A percentile compares a stretch with the other conserved stretches of the same genome.
These are phyloP conservation scores for Arthrobotrys megalospora DNA, from an alignment of 2,329 filamentous ascomycete genomes.

Conservation along the genomic window DNA sequence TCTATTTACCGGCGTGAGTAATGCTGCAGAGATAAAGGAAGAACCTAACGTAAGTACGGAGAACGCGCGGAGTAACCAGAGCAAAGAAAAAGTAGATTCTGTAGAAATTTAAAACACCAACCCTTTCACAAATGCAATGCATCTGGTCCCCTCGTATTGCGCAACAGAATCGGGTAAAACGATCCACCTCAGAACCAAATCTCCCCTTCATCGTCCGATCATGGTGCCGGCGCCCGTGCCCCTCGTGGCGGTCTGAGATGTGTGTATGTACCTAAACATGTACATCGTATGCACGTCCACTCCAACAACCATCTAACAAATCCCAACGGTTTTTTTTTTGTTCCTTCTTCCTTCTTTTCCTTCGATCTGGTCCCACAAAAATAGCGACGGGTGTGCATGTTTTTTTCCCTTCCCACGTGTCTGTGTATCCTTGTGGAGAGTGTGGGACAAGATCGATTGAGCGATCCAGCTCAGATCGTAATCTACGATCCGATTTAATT, in stretches of 20 bases:
- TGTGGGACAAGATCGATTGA: constrained; percentile 58
- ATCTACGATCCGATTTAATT: constrained; percentile 56
- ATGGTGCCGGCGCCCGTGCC: constrained; percentile 14
- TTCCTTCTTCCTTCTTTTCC: background rate
- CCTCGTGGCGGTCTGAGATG: constrained; percentile 23
- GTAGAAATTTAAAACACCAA: constrained; percentile 2
- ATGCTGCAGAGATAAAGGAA: background rate
- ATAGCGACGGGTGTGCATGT: constrained; percentile 29
- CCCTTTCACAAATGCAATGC: background rate
- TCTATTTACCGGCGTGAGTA: constrained; percentile 22
- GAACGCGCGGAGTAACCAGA: background rate
- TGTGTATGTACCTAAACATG: background rate
- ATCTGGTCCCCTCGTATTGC: constrained; percentile 36
- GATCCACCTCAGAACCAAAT: constrained; percentile 13
- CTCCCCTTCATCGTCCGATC: constrained; percentile 27
- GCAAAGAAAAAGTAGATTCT: background rate
- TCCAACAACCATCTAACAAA: background rate
- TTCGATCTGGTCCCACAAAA: constrained; percentile 39
- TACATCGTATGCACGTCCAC: background rate
- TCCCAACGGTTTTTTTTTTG: constrained; percentile 14
- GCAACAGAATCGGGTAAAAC: constrained; percentile 60
- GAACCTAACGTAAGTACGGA: constrained; percentile 9
- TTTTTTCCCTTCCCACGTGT: constrained; percentile 46
- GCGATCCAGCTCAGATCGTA: constrained; percentile 57
- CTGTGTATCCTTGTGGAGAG: constrained; percentile 52